Evolutionary conservation across 2,329 filamentous ascomycete genomes (phyloP), one percentile per base, ranked within the genome.

Genomic region (Chaetomium olivaceum): DNA sequence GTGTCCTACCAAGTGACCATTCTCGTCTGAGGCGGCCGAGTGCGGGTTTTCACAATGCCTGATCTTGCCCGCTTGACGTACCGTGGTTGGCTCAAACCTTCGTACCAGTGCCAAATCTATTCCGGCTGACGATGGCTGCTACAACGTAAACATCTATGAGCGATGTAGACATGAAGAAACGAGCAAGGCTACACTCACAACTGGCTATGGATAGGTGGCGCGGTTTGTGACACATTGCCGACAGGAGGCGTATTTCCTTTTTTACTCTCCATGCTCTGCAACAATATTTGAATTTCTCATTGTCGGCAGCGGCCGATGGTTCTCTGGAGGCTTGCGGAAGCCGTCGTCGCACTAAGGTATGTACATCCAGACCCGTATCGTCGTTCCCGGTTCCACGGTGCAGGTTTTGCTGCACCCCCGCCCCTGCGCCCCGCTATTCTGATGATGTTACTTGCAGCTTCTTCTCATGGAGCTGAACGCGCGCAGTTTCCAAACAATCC

Each of bases 321-420:
- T 25, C 27, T 31, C n/a, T 12, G 39, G 19, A 29, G 9, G 25
- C 12, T 1, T 36, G 58, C 51, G 23, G 43, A 25, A 21, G 39
- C 54, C 5, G 31, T 27, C 25, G 39, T 50, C 14, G 43, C 27
- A 59, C 58, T n/a, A 6, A 21, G 19, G 46, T 50, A 21, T 9
- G 46, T 50, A 58, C 62, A 57, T 52, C 51, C 65, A 63, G 63
- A 63, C 50, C 66, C 69, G 65, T 68, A 62, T 68, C 58, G 59
- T 64, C 25, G 65, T 63, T 66, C 57, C 65, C 66, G 62, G 58
- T 58, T 61, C 66, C 66, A 62, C 61, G 63, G 56, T 52, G 59
- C 36, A 50, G 54, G 50, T 48, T 25, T 56, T 61, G 25, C 33
- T 27, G 33, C 59, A 57, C 56, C 55, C 62, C 58, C 50, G 27